Evolutionary conservation across 768 basidiomycete species (phyloP).

Genomic region (Leucocoprinus birnbaumii): DNA sequence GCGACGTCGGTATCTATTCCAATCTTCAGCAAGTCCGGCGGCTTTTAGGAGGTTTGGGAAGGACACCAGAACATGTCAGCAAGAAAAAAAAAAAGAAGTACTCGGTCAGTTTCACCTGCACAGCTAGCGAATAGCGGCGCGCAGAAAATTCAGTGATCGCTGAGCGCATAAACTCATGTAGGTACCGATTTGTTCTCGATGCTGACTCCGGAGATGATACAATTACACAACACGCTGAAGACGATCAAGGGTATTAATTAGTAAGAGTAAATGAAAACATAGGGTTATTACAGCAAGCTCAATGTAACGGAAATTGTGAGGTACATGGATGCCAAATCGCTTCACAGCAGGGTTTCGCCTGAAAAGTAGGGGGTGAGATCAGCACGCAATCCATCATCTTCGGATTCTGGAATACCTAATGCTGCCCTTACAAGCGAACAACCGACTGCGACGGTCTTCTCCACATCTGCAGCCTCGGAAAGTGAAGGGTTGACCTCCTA

Average conservation of each 20-base stretch:
- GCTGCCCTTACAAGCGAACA: conserved; percentile 84
- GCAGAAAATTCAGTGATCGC: too few relatives aligned
- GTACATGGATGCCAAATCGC: neutral
- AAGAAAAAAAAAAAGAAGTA: neutral
- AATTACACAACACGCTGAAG: neutral
- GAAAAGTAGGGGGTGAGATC: conserved; percentile 7
- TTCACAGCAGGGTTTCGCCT: conserved; percentile 45
- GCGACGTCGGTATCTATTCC: too few relatives aligned
- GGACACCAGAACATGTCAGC: neutral
- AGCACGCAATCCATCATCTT: conserved; percentile 4
- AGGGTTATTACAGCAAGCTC: neutral
- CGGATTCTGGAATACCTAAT: conserved; percentile 52
- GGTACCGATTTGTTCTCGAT: too few relatives aligned
- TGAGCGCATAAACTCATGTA: too few relatives aligned
- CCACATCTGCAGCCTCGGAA: conserved; percentile 66
- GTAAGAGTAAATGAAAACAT: neutral
- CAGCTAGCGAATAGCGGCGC: too few relatives aligned
- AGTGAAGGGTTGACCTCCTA: conserved; percentile 98
- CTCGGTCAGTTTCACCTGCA: too few relatives aligned
- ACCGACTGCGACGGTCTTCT: conserved; percentile 88
- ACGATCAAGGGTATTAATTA: neutral
- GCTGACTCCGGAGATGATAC: too few relatives aligned
- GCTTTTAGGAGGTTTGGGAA: too few relatives aligned
- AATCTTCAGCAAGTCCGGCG: too few relatives aligned
- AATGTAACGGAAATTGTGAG: neutral